Evolutionary conservation across 371 early-diverging fungal species (phyloP).

Genomic region (Conidiobolus incongruus): DNA sequence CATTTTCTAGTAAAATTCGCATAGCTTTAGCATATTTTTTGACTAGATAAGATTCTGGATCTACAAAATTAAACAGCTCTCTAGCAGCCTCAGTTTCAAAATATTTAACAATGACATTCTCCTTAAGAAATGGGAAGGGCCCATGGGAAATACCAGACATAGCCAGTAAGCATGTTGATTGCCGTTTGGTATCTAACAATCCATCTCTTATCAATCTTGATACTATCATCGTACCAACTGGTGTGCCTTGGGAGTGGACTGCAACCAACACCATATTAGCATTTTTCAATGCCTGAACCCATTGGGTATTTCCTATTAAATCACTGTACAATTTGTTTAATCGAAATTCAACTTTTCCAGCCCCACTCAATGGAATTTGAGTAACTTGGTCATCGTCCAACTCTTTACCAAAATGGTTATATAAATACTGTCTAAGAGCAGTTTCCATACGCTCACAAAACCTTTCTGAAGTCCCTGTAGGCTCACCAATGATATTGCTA

Average conservation of each 20-base stretch:
- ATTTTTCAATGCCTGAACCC: slow-evolving; percentile 16
- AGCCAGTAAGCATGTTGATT: slow-evolving; percentile 50
- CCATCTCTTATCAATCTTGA: slow-evolving; percentile 37
- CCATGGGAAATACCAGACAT: slow-evolving; percentile 88
- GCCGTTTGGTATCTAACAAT: slow-evolving; percentile 28
- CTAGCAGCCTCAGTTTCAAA: slow-evolving; percentile 77
- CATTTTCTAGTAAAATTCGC: slow-evolving; percentile 28
- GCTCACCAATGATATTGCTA: slow-evolving; percentile 62
- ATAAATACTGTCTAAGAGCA: slow-evolving; percentile 30
- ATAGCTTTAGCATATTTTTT: slow-evolving; percentile 39
- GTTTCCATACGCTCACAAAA: slow-evolving; percentile 69
- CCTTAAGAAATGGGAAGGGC: slow-evolving; percentile 60
- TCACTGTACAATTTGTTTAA: slow-evolving; percentile 43
- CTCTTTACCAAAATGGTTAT: slow-evolving; percentile 18
- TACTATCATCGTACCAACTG: slow-evolving; percentile 56
- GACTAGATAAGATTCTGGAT: slow-evolving; percentile 35
- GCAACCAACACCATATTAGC: slow-evolving; percentile 69
- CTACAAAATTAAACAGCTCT: slow-evolving; percentile 79
- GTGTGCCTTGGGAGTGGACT: slow-evolving; percentile 82
- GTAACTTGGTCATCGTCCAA: slow-evolving; percentile 29
- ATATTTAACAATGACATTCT: slow-evolving; percentile 57
- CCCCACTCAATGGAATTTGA: slow-evolving; percentile 64
- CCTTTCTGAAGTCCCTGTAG: slow-evolving; percentile 68
- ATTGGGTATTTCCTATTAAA: slow-evolving; percentile 18
- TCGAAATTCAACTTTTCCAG: slow-evolving; percentile 69